phyloP scores from a whole-genome alignment of 768 basidiomycete species.

The Russula ochroleuca region DNA sequence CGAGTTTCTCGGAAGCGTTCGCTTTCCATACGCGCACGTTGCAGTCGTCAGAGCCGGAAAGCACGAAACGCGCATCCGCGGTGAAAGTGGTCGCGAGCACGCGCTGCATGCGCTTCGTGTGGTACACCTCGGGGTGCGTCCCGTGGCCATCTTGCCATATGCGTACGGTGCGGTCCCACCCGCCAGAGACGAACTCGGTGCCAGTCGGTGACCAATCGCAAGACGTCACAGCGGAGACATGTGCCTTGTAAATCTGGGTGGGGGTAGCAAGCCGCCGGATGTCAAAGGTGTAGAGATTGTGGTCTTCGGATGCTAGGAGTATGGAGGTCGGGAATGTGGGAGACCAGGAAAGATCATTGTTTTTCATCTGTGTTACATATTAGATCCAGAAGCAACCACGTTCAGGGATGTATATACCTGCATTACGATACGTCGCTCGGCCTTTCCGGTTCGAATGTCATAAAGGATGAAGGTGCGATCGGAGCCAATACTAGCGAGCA shows the following conservation, averaged over 20 bases:
- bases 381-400: constrained; percentile 10
- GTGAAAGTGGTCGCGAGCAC: constrained; percentile 88
- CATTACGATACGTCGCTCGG: constrained; percentile 88
- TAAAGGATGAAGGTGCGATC: constrained; percentile 96
- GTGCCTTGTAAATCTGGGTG: constrained; percentile 93
- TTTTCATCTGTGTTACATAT: constrained; percentile 57
- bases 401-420: constrained; percentile 45
- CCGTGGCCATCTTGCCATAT: constrained; percentile 90
- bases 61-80: constrained; percentile 83
- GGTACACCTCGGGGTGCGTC: constrained; percentile 82
- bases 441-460: constrained; percentile 95
- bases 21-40: constrained; percentile 96
- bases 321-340: constrained; percentile 91
- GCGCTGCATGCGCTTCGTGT: constrained; percentile 98
- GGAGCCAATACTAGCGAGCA: constrained; percentile 91
- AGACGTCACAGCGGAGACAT: constrained; percentile 93
- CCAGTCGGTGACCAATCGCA: constrained; percentile 99
- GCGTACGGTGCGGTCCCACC: constrained; percentile 92
- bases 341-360: constrained; percentile 91
- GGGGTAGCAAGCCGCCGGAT: constrained; percentile 78
- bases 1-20: constrained; percentile 87
- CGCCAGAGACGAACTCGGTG: constrained; percentile 90
- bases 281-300: constrained; percentile 98
- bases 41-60: constrained; percentile 91
- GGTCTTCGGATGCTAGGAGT: constrained; percentile 96